Evolutionary conservation across 179 eudicot species (phyloP), one percentile per base, ranked within the genome.

Genomic region (Silene coronaria): DNA sequence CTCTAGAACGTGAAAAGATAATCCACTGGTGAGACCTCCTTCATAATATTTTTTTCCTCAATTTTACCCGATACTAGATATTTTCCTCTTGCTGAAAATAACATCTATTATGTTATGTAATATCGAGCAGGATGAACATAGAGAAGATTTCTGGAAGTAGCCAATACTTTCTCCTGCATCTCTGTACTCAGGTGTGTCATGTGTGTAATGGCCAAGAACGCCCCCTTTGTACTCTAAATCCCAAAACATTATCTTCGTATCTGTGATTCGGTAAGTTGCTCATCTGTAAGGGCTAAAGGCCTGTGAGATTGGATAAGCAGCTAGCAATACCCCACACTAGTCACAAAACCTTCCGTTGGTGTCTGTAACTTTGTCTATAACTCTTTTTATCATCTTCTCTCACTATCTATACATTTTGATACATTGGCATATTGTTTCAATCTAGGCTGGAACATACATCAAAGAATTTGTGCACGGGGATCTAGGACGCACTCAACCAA

Each of bases 391-490:
- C 24, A 8, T 21, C 1, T 27, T 59, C 26, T 21, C 26, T 59
- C 12, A 23, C 9, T 71, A 71, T 16, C 12, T 53, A 53, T 16
- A n/a, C 32, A 42, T 69, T 10, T 68, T 62, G 48, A 36, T 48
- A 57, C 22, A 45, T 13, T 78, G 69, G 65, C 30, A n/a, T 23
- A n/a, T 38, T 42, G 30, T 65, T 36, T 71, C 23, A 13, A 45
- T 74, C 53, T 85, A 96, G 99, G 99, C 99, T 80, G 99, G 99
- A 73, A 96, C 97, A 22, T 96, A 96, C 79, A 91, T 96, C 75
- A 96, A 95, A 82, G 99, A 96, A 79, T 96, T 96, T 84, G 97
- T 96, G 76, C 99, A 96, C 68, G 99, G 99, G 38, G 99, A 96
- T 81, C 90, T 96, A 74, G 99, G 97, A 66, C 97, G 99, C 66